Conservation (phyloP, 163 green algal species). For the Chloromonas sp. region DNA sequence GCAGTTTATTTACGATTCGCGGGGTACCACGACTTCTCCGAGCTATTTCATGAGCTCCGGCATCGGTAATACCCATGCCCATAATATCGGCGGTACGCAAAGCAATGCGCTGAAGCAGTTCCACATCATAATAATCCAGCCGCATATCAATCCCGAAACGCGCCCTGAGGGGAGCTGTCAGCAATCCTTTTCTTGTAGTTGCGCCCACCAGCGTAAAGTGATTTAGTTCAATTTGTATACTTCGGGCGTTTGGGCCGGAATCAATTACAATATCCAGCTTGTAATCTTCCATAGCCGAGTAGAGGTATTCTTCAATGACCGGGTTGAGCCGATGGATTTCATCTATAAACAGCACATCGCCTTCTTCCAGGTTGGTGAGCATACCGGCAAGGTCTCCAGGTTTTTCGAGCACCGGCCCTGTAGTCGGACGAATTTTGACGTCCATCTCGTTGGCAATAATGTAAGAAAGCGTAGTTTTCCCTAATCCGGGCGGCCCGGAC, state of each 20-base stretch:
- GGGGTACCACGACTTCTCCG: background rate
- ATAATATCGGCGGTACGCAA: background rate
- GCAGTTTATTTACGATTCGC: background rate
- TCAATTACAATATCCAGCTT: background rate
- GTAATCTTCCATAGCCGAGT: background rate
- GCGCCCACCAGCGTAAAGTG: background rate
- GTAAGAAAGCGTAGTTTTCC: background rate
- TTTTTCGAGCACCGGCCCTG: background rate
- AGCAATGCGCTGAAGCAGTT: background rate
- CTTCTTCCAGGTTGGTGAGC: background rate
- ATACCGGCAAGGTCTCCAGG: background rate
- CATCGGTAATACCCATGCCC: background rate
- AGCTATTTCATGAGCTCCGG: background rate
- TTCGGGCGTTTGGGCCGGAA: no score
- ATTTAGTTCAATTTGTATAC: background rate
- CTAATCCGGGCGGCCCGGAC: background rate
- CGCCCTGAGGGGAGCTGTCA: background rate
- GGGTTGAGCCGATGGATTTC: background rate
- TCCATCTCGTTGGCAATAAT: background rate
- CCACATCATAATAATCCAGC: background rate
- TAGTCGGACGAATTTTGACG: background rate
- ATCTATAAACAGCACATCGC: background rate
- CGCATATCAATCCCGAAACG: background rate
- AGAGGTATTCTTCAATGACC: background rate
- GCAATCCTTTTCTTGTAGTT: background rate